phyloP scores from a whole-genome alignment of 257 asterid genomes.

The Ilex asprella region DNA sequence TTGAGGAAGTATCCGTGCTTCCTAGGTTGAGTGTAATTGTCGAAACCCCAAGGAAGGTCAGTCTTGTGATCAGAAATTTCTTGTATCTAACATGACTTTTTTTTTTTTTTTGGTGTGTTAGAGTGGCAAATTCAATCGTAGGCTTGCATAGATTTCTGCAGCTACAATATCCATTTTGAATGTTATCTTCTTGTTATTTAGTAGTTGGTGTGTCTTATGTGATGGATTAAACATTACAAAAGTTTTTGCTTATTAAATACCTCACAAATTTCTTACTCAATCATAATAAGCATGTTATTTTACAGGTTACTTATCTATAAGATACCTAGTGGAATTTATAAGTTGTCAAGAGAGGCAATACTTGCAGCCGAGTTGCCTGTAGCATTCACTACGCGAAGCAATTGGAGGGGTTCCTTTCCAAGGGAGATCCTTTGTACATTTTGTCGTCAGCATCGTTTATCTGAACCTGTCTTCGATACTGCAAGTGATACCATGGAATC shows the following conservation, averaged over 20 bases:
- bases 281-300: too few relatives aligned
- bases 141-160: too few relatives aligned
- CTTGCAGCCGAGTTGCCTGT: constrained; percentile 74
- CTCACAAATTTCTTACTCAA: too few relatives aligned
- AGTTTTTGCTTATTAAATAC: too few relatives aligned
- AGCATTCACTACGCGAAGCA: constrained; percentile 54
- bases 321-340: constrained; percentile 79
- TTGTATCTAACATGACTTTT: too few relatives aligned
- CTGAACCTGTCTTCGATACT: constrained; percentile 65
- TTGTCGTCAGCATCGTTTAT: constrained; percentile 68
- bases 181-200: too few relatives aligned
- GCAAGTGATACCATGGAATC: constrained; percentile 27
- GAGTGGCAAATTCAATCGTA: too few relatives aligned
- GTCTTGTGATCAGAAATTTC: too few relatives aligned
- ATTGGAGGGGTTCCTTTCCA: constrained; percentile 83
- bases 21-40: not conserved
- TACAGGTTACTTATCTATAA: constrained; percentile 57
- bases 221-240: too few relatives aligned
- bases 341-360: constrained; percentile 71
- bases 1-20: not conserved
- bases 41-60: not conserved
- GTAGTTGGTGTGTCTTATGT: too few relatives aligned
- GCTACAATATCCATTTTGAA: too few relatives aligned
- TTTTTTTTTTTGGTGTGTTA: too few relatives aligned
- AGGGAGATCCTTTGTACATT: constrained; percentile 71